phyloP scores from a whole-genome alignment of 2,329 filamentous ascomycete genomes.

The Uncinocarpus reesii region DNA sequence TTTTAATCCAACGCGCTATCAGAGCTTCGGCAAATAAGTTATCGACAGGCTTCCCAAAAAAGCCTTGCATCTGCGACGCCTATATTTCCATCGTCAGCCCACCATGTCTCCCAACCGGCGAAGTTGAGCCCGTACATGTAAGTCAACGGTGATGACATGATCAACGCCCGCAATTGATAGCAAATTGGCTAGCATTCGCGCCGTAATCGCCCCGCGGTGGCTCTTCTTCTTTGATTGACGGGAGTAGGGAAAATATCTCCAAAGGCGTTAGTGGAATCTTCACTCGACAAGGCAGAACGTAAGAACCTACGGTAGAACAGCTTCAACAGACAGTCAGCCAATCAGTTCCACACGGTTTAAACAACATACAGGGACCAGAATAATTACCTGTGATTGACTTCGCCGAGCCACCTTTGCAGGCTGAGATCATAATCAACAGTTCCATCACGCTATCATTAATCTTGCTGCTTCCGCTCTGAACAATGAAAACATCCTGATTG shows the following conservation, averaged over 20 bases:
- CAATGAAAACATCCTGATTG: conserved; percentile 97
- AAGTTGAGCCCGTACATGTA: conserved; percentile 53
- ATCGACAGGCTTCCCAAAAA: conserved; percentile 95
- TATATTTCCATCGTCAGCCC: conserved; percentile 17
- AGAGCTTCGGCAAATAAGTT: conserved; percentile 94
- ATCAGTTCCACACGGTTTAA: not conserved
- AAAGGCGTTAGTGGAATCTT: conserved; percentile 26
- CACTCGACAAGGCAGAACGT: conserved; percentile 7
- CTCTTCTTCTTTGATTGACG: conserved; percentile 99
- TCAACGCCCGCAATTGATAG: conserved; percentile 88
- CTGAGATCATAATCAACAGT: conserved; percentile 96
- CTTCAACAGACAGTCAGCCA: conserved; percentile 23
- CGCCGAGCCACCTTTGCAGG: conserved; percentile 93
- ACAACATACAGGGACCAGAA: not conserved
- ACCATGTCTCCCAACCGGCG: not conserved
- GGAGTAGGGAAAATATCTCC: conserved; percentile 89
- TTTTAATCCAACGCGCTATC: conserved; percentile 87
- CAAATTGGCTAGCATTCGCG: conserved; percentile 92
- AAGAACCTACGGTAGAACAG: conserved; percentile 40
- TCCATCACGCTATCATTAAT: conserved; percentile 99
- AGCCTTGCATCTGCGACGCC: conserved; percentile 97
- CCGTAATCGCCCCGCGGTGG: conserved; percentile 89
- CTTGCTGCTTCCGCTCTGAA: conserved; percentile 88
- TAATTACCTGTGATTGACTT: conserved; percentile 85
- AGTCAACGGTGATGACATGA: conserved; percentile 93